Base-by-base conservation (phyloP, 2,329 filamentous ascomycete genomes). In the Daldinia sp. region DNA sequence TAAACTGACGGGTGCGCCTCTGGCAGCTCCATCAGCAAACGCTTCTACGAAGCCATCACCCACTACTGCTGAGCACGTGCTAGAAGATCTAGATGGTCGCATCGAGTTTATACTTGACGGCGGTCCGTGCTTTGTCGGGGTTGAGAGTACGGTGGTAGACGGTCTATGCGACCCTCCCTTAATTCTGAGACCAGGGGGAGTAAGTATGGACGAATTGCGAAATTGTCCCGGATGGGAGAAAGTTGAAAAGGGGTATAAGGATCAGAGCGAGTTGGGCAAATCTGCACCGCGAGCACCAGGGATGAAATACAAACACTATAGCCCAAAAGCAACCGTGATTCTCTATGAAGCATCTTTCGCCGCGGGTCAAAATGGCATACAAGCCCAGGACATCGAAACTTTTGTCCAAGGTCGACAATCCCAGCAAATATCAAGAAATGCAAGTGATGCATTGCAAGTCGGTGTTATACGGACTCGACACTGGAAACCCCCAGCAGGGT, bases 251-350 rank as follows among this genome's bases (percentile, higher is more conserved):
- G 94, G 86, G 9, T 98, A 97, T 77, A 88, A 90, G 73, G 93
- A 97, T 71, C 84, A 85, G 59, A 87, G 87, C 13, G 87, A 92
- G 71, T 82, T 86, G 17, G 89, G 86, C 4, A 86, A 85, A 51
- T 62, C 65, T n/a, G 83, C 85, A 8, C 95, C 95, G 0, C 84
- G 92, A 58, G 95, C 95, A 0, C 95, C 95, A 0, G 95, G 95
- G 0, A 99, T 99, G 95, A 99, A 99, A 78, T 99, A 99, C 76
- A 92, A 95, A 74, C 95, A 99, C 76, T 99, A 99, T 74, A 96
- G 94, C 41, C 95, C 95, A 0, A 92, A 89, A 76, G 96, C 95
- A 1, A 87, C 84, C 45, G 94, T 99, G 1, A 81, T 96, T 11
- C 81, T 98, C 1, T 96, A 93, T 74, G 92, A 97, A 75, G 78